Percentiles rank a stretch among this genome's conserved stretches.
Evolutionary conservation across 2,329 filamentous ascomycete genomes (phyloP).

Genomic region (Claviceps capensis): DNA sequence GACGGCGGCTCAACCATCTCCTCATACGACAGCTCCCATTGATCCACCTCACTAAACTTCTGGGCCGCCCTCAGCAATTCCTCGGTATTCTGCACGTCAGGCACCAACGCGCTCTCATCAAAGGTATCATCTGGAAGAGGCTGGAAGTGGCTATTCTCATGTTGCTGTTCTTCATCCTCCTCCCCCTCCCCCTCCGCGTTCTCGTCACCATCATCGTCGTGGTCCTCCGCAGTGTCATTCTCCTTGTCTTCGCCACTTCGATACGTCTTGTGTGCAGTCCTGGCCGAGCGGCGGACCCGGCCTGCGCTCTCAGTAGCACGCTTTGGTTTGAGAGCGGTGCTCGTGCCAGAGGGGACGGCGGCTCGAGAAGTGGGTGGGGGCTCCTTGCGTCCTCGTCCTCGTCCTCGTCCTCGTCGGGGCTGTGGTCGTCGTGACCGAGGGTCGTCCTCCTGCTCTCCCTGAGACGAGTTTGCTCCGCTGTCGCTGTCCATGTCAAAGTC

Average conservation of each 20-base stretch:
- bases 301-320: conserved; percentile 9
- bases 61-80: conserved; percentile 45
- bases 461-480: conserved; percentile 33
- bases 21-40: conserved; percentile 56
- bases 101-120: conserved; percentile 16
- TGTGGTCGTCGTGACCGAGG: background rate
- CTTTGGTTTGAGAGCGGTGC: conserved; percentile 13
- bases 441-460: conserved; percentile 40
- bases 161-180: conserved; percentile 12
- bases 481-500: conserved; percentile 29
- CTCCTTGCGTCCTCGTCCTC: conserved; percentile 14
- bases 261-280: conserved; percentile 31
- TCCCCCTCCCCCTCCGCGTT: conserved; percentile 15
- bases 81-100: conserved; percentile 25
- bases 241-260: conserved; percentile 45
- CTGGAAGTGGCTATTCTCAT: conserved; percentile 26
- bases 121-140: conserved; percentile 33
- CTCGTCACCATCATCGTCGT: background rate
- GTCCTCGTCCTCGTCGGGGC: background rate
- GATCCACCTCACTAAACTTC: conserved; percentile 57
- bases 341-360: conserved; percentile 15
- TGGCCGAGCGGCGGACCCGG: conserved; percentile 11
- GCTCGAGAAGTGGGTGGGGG: background rate
- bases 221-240: conserved; percentile 30
- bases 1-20: conserved; percentile 44